A percentile compares a stretch with the other conserved stretches of the same genome.
Conservation (phyloP, 2,329 filamentous ascomycete species). For the Raffaelea arxii region DNA sequence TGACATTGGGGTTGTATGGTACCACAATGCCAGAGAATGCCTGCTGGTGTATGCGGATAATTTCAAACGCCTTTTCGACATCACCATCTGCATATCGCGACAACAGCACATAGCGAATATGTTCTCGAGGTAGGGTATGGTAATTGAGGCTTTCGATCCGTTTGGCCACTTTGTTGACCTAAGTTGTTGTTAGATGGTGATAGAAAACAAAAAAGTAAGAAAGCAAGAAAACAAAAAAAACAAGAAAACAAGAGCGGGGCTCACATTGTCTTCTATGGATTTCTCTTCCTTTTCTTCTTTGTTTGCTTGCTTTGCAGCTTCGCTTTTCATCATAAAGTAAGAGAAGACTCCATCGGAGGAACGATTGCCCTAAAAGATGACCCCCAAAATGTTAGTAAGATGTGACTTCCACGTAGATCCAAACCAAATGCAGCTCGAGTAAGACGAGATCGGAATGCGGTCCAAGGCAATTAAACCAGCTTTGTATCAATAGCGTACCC, state of each 20-base stretch:
- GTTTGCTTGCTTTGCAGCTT: conserved; percentile 43
- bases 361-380: too few relatives aligned
- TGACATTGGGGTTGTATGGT: conserved; percentile 60
- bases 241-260: background rate
- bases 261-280: conserved; percentile 9
- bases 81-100: conserved; percentile 60
- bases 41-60: conserved; percentile 70
- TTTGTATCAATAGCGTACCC: too few relatives aligned
- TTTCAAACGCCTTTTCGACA: conserved; percentile 61
- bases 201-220: too few relatives aligned
- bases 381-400: too few relatives aligned
- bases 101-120: conserved; percentile 44
- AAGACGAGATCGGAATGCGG: background rate
- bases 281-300: conserved; percentile 44
- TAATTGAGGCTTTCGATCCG: conserved; percentile 34
- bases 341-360: conserved; percentile 50
- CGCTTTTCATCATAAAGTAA: conserved; percentile 56
- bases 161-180: conserved; percentile 32
- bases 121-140: conserved; percentile 43
- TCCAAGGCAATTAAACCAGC: conserved; percentile 26
- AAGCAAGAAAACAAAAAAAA: background rate
- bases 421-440: too few relatives aligned
- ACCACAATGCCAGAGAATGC: conserved; percentile 71
- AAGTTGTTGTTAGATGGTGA: too few relatives aligned
- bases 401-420: too few relatives aligned